These are phyloP conservation scores for Leccinum truebloodii DNA, from an alignment of 768 basidiomycete genomes.

Conservation along the genomic window DNA sequence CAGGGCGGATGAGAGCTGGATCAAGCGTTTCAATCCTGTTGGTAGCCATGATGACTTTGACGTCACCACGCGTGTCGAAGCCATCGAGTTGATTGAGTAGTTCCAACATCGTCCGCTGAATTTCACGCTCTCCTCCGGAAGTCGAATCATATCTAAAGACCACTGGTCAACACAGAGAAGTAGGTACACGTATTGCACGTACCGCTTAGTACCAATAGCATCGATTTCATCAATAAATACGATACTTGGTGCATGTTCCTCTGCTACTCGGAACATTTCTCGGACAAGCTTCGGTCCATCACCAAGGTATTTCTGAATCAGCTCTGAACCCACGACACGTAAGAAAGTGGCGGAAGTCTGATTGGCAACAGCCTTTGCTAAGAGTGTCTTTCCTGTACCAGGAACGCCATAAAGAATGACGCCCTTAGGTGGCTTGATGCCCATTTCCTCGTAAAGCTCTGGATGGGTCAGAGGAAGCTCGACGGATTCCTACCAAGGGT, in stretches of 20 bases:
- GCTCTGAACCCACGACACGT: conserved; percentile 95
- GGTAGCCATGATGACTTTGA: conserved; percentile 99
- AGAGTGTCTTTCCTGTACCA: conserved; percentile 96
- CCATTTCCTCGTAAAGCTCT: conserved; percentile 99
- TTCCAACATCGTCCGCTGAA: conserved; percentile 99
- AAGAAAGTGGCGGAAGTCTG: conserved; percentile 98
- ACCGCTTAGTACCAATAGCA: conserved; percentile 98
- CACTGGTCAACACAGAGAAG: conserved; percentile 6
- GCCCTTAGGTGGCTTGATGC: conserved; percentile 99
- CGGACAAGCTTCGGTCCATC: conserved; percentile 98
- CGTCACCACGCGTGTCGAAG: conserved; percentile 99
- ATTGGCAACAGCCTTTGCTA: conserved; percentile 97
- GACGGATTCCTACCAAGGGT: conserved; percentile 78
- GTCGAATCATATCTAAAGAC: conserved; percentile 88
- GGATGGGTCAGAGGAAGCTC: conserved; percentile 97
- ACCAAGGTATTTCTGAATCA: conserved; percentile 99
- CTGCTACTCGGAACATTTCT: conserved; percentile 95
- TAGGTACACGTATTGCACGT: conserved; percentile 21
- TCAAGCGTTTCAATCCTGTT: conserved; percentile 97
- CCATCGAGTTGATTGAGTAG: conserved; percentile 98
- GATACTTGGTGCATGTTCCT: conserved; percentile 97
- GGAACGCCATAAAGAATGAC: conserved; percentile 99
- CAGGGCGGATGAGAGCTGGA: conserved; percentile 96
- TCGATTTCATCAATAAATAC: conserved; percentile 99
- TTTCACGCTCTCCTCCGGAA: conserved; percentile 98